Conservation (phyloP, 2,329 filamentous ascomycete species). For the Aulographum hederae region DNA sequence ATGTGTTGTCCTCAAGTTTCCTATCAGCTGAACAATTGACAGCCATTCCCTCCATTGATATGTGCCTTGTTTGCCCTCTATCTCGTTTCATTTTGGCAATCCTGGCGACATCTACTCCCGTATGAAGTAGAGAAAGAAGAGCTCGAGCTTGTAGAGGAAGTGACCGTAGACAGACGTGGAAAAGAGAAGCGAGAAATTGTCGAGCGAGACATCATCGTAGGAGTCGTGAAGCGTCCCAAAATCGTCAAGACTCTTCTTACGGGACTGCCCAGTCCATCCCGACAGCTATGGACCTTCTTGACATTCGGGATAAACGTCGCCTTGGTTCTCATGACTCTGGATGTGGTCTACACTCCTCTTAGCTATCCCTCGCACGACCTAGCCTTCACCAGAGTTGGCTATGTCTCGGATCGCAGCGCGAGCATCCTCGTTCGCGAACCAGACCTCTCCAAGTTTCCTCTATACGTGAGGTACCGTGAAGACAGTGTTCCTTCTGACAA, state of each 20-base stretch:
- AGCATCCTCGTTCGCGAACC: conserved; percentile 76
- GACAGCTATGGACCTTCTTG: conserved; percentile 42
- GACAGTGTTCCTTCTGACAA: conserved; percentile 9
- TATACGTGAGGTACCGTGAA: conserved; percentile 46
- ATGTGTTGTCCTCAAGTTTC: background rate
- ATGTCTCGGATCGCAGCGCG: conserved; percentile 64
- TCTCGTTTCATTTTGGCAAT: conserved; percentile 41
- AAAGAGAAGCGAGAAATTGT: conserved; percentile 29
- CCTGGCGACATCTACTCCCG: conserved; percentile 36
- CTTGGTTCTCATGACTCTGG: conserved; percentile 51
- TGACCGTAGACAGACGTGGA: conserved; percentile 17
- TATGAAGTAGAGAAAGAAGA: conserved; percentile 40
- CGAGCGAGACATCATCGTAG: conserved; percentile 42
- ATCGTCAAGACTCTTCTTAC: conserved; percentile 50
- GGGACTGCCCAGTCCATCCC: conserved; percentile 59
- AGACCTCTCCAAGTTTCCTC: conserved; percentile 51
- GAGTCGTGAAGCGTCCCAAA: conserved; percentile 37
- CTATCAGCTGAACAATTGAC: conserved; percentile 4
- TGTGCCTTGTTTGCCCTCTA: conserved; percentile 50
- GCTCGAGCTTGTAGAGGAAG: conserved; percentile 28
- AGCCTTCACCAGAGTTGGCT: conserved; percentile 73
- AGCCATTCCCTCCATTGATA: conserved; percentile 26
- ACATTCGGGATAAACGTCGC: conserved; percentile 56
- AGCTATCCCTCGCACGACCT: conserved; percentile 56
- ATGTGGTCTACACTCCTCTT: conserved; percentile 60